Percentiles rank a stretch among this genome's conserved stretches.
Evolutionary conservation across 2,329 filamentous ascomycete species (phyloP).

Genomic region (Graphiopsis chlorocephala): DNA sequence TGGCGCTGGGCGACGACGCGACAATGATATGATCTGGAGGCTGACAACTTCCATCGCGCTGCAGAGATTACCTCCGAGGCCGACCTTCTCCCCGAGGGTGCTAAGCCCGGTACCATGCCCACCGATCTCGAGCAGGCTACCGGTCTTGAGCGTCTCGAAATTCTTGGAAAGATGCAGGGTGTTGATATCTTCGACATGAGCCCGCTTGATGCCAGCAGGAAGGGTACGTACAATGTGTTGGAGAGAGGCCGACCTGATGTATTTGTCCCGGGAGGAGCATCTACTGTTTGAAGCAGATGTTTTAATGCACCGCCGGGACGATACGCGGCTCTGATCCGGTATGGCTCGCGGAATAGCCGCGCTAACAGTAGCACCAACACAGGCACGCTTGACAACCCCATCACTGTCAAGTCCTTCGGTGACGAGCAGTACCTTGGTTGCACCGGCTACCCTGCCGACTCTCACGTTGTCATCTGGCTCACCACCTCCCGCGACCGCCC

Average conservation of each 20-base stretch:
- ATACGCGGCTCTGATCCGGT: not conserved
- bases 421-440: constrained; percentile 97
- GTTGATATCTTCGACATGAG: constrained; percentile 98
- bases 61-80: constrained; percentile 77
- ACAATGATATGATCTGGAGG: constrained; percentile 2
- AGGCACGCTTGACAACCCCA: constrained; percentile 89
- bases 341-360: not conserved
- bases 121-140: constrained; percentile 95
- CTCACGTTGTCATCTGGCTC: constrained; percentile 86
- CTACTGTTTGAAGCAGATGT: not conserved
- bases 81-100: constrained; percentile 86
- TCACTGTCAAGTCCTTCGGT: constrained; percentile 84
- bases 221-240: constrained; percentile 56
- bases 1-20: not conserved
- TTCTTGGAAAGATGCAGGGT: constrained; percentile 98
- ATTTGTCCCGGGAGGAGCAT: not conserved
- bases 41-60: constrained; percentile 24
- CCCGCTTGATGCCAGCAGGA: constrained; percentile 85
- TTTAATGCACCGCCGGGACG: not conserved
- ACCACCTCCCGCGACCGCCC: constrained; percentile 85
- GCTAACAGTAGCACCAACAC: constrained; percentile 13
- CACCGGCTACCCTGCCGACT: constrained; percentile 91
- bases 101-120: constrained; percentile 75
- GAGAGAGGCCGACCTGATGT: too few relatives aligned
- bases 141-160: constrained; percentile 96